Percentiles rank a stretch among this genome's conserved stretches.
Evolutionary conservation across 192 early-diverging fungal genomes (phyloP).

Genomic region (Coemansia brasiliensis): DNA sequence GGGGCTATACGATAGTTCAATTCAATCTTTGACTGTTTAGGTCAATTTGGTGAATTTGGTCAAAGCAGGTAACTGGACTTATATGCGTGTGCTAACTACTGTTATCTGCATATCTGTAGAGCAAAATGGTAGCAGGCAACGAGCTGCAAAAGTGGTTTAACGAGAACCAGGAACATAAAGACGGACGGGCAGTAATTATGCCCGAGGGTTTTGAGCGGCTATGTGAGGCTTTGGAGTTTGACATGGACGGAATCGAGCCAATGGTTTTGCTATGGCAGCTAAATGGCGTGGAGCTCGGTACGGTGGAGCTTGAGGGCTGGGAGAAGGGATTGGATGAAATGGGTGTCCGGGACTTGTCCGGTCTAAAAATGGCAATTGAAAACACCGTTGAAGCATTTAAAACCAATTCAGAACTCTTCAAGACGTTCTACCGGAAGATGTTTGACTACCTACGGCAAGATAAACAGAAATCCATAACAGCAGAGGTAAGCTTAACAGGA

Average conservation of each 20-base stretch:
- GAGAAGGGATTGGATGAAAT: conserved; percentile 18
- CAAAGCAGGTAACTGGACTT: no score
- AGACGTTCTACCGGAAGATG: conserved; percentile 34
- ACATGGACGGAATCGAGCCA: conserved; percentile 37
- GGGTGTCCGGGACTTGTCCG: conserved; percentile 10
- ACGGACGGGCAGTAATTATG: conserved; percentile 24
- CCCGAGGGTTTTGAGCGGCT: conserved; percentile 45
- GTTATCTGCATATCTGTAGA: conserved; percentile 10
- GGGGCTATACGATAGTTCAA: no score
- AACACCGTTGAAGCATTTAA: conserved; percentile 2
- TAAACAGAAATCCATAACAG: conserved; percentile 21
- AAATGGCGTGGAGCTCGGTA: conserved; percentile 31
- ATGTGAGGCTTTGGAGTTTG: conserved; percentile 27
- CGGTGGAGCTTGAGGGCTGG: conserved; percentile 25
- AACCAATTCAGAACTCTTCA: conserved; percentile 13
- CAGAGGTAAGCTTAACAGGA: conserved; percentile 30
- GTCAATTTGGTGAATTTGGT: no score
- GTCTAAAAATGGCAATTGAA: conserved; percentile 19
- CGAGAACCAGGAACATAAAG: conserved; percentile 40
- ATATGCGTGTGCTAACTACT: no score
- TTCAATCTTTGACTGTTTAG: no score
- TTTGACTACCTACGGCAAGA: conserved; percentile 33
- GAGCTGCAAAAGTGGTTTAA: conserved; percentile 30
- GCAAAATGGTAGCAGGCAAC: conserved; percentile 8
- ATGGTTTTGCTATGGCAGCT: conserved; percentile 47